Evolutionary conservation across 2,329 filamentous ascomycete species (phyloP), one percentile per base, ranked within the genome.

Genomic region (Talaromyces sp.): DNA sequence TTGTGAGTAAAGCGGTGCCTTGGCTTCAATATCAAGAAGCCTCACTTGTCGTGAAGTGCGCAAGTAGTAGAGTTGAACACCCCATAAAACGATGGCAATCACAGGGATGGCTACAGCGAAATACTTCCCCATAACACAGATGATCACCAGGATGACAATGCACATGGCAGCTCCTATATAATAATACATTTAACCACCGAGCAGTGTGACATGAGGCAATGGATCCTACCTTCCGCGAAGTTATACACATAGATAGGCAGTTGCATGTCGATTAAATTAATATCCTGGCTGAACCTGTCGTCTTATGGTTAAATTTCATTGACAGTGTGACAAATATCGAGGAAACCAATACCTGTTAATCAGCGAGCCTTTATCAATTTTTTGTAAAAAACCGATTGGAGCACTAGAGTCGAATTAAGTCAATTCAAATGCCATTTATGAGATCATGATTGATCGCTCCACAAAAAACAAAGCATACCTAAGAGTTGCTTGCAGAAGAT

Each of bases 11-110:
- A 87, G 72, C 0, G 84, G 84, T 1, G 82, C 81, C 66, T 88
- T 87, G 1, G 83, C 80, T 70, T 88, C 86, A 0, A 88, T 78
- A 54, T 88, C 86, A 4, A 88, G 70, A 23, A 86, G 77, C 50
- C 86, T 79, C 6, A 88, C 69, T 69, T 88, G 86, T 0, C 85
- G 76, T 1, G 84, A 87, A 0, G 85, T 88, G 0, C 82, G 77
- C 2, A 88, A 76, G 66, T 88, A 88, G 57, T 85, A 79, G 55
- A 76, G 81, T 64, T 87, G 85, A 0, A 87, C 70, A 1, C 76
- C 61, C 61, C 80, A 86, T 1, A 86, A 63, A 0, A 80, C 63
- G 0, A 67, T 71, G 8, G 79, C 64, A 2, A 86, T 66, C 1
- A 83, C 70, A 0, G 84, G 84, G 63, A 86, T 83, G 0, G 76